Base-by-base conservation (phyloP, 331 rosid genomes). In the Malus hybrid region DNA sequence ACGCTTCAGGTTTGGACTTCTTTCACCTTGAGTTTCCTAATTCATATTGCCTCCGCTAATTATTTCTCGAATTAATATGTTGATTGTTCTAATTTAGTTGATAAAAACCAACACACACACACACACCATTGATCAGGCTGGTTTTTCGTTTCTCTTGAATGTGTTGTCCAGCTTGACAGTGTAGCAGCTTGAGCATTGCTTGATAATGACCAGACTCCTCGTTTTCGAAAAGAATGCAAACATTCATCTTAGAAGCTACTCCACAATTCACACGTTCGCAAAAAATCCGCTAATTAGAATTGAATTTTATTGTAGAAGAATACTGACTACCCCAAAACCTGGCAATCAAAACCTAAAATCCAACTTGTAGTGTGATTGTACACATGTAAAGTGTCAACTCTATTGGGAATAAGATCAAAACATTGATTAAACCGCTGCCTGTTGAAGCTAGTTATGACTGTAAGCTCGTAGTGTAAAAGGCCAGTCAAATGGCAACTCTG, bases 1-100 rank as follows among this genome's bases (percentile, higher is more conserved):
- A 95, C 97, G 28, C 97, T 95, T 72, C 97, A 95, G 96, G 99
- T 95, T 88, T 58, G 32, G 81, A 72, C 73, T 12, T 64, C 75
- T n/a, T 66, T 64, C 55, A 50, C 76, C 57, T 39, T 39, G 3
- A 42, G 10, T 6, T 63, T 57, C 73, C 29, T 33, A 34, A 36
- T 22, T 22, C 16, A 18, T 39, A 18, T 53, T 24, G 19, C 57
- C 44, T 26, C 11, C 42, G 2, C 18, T 65, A 34, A 33, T 34
- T 65, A 10, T 33, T 24, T 58, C 52, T 26, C 36, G 13, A 60
- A 61, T 20, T 42, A 61, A 3, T 68, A 15, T 39, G 71, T 39
- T 14, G 20, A 67, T 67, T 67, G 56, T 1, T 12, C 18, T 67
- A 36, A 20, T 33, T 57, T 14, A 56, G 32, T 13, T 0, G 13